Evolutionary conservation across 352 stramenopile genomes (phyloP).

Genomic region (Aphanomyces invadans): DNA sequence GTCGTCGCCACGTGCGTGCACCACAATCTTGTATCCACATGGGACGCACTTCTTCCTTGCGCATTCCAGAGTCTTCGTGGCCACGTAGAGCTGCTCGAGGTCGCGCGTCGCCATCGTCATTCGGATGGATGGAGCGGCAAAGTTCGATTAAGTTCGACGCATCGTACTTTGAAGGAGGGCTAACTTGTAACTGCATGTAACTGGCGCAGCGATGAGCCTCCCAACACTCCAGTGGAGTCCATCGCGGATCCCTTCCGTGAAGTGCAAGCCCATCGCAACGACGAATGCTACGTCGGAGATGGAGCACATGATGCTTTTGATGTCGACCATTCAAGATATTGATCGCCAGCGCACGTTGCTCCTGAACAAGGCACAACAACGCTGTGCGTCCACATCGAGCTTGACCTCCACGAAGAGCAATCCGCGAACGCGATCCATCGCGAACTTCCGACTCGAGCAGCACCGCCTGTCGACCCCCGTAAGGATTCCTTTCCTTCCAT

Average conservation of each 20-base stretch:
- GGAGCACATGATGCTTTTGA: neutral
- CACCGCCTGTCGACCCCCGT: slow-evolving; percentile 1
- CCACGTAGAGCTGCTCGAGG: slow-evolving; percentile 29
- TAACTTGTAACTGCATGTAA: neutral
- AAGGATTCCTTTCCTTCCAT: no score
- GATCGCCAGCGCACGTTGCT: slow-evolving; percentile 11
- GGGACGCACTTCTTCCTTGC: slow-evolving; percentile 55
- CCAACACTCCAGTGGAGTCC: neutral
- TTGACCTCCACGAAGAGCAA: slow-evolving; percentile 1
- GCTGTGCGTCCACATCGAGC: slow-evolving; percentile 16
- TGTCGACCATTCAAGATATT: slow-evolving; percentile 12
- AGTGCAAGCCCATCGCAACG: neutral
- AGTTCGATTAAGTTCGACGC: neutral
- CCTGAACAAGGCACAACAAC: slow-evolving; percentile 17
- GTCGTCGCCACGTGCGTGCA: slow-evolving; percentile 41
- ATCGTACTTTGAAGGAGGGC: neutral
- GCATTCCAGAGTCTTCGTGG: slow-evolving; percentile 59
- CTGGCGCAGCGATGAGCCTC: neutral
- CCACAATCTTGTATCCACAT: slow-evolving; percentile 83
- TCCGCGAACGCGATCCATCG: neutral
- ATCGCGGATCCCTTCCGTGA: neutral
- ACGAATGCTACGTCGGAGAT: neutral
- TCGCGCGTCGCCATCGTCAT: neutral
- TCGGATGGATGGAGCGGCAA: neutral
- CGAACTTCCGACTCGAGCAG: neutral